Base-by-base conservation (phyloP, 768 basidiomycete species). In the Pleurotus sapidus region DNA sequence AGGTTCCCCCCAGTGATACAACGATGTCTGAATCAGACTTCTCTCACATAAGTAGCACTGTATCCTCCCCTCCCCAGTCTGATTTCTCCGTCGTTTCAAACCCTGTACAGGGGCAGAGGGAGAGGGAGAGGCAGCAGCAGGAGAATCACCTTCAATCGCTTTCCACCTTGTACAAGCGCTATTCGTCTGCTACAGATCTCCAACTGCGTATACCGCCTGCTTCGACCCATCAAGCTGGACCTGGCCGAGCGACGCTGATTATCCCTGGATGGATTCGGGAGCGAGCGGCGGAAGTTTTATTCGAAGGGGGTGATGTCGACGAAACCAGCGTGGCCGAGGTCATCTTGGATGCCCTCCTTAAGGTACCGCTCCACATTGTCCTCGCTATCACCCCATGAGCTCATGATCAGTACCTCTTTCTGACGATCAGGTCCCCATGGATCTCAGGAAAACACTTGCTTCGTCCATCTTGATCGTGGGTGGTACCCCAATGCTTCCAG, bases 221-320 rank as follows among this genome's bases (percentile, higher is more conserved):
- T 5, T 67, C 72, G 2, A 75, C 81, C 11, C 88, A 89, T 64
- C 87, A 85, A 62, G 74, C 77, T 11, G 88, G 89, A 0, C 88
- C 88, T 1, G 91, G 91, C 2, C 74, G 80, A 6, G 93, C 91
- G 0, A 93, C 88, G 0, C 70, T 97, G 46, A 77, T 91, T 46
- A 83, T 98, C 45, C 96, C 96, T 1, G 96, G 96, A 2, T 99
- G 97, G 97, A 80, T 99, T 40, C 74, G 96, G 43, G 96, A 98
- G 68, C 80, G 95, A 12, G 89, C 89, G 1, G 86, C 95, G 1
- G 97, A 98, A 69, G 81, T 96, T 4, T 74, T 98, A 8, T 98
- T 97, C 60, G 91, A 93, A 66, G 87, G 88, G 1, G 92, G 91
- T 5, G 93, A 95, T 63, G 86, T 93, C 8, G 94, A 96, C 63